Evolutionary conservation across 805 yeast species (phyloP), one percentile per base, ranked within the genome.

Genomic region (Saturnispora sanitii): DNA sequence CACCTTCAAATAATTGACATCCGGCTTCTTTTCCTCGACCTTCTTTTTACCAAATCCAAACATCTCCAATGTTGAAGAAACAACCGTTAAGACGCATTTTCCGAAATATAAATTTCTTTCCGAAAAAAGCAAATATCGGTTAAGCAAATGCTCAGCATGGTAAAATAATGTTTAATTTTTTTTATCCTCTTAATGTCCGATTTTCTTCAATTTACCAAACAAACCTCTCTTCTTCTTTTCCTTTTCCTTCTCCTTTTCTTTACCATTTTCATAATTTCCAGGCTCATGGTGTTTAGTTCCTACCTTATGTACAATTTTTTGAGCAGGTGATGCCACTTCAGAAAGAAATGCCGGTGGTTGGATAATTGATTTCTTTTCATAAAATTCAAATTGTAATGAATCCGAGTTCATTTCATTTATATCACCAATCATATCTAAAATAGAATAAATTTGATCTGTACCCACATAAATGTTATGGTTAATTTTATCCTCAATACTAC

Each of bases 401-500:
- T 47, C 50, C 33, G 56, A 58, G 35, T 57, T 49, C 27, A 58
- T 57, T 27, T 56, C 40, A 12, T 55, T 45, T 6, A 58, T 47
- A 40, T 59, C 64, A 6, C 62, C 62, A 13, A 59, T 49, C 37
- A 59, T 48, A 40, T 59, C 64, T 51, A 57, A 50, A 1, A 60
- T 50, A 8, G 76, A 75, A 45, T 84, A 61, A 2, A 85, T 60
- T 40, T 80, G 77, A 55, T 83, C 94, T 12, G 88, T 77, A 0
- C 97, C 97, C 43, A 90, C 62, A 45, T 80, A 75, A 15, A 92
- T 71, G 45, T 86, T 95, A 54, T 76, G 79, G 52, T 81, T 75
- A 43, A 75, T 67, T 34, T 69, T 58, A 15, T 64, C 60, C 7
- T 85, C 72, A 35, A 86, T 67, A 47, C 84, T 90, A 50, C 83